Evolutionary conservation across 1,139 yeast genomes (phyloP).

Genomic region (Taphrina populina): DNA sequence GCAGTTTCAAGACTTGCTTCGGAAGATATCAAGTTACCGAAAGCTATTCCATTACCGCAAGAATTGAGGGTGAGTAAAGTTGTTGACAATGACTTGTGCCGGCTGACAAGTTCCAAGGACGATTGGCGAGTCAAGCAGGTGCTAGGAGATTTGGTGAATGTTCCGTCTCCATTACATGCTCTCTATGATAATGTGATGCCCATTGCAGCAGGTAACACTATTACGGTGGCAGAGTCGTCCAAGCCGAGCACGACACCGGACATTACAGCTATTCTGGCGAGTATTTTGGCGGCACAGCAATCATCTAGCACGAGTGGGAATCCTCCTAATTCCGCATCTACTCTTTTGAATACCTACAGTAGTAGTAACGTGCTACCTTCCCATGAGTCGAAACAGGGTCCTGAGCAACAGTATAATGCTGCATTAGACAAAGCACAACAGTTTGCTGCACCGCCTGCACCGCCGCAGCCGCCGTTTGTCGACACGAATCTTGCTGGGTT

Average conservation of each 20-base stretch:
- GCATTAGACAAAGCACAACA: not conserved
- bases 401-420: too few relatives aligned
- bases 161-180: not conserved
- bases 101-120: not conserved
- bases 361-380: too few relatives aligned
- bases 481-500: too few relatives aligned
- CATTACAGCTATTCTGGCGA: slow-evolving; percentile 19
- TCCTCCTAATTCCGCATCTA: too few relatives aligned
- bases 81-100: not conserved
- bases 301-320: too few relatives aligned
- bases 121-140: slow-evolving; percentile 16
- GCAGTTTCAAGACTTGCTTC: not conserved
- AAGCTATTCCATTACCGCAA: slow-evolving; percentile 23
- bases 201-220: too few relatives aligned
- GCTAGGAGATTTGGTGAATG: slow-evolving; percentile 4
- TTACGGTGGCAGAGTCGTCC: not conserved
- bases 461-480: not conserved
- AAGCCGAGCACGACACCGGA: not conserved
- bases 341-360: too few relatives aligned
- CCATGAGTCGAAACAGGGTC: too few relatives aligned
- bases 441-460: not conserved
- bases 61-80: slow-evolving; percentile 26
- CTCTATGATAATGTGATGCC: too few relatives aligned
- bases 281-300: slow-evolving; percentile 18
- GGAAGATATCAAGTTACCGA: slow-evolving; percentile 4